A percentile compares a stretch with the other conserved stretches of the same genome.
These are phyloP conservation scores for Malania oleifera DNA, from an alignment of 164 flowering plant species.

Conservation along the genomic window DNA sequence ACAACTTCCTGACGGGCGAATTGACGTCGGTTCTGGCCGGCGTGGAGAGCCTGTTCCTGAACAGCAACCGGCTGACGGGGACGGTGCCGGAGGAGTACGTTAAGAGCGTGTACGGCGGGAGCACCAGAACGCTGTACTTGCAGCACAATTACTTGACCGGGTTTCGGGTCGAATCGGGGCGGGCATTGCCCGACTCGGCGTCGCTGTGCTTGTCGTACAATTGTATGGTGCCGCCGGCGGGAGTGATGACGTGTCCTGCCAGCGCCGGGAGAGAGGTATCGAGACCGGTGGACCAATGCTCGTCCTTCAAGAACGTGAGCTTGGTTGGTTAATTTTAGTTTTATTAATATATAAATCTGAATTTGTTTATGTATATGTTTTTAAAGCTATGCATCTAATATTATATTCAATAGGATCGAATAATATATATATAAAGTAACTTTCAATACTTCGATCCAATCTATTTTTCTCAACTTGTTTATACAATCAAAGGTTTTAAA, in stretches of 20 bases:
- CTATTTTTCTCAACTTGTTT: no score
- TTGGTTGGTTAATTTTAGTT: no score
- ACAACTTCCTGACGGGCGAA: conserved; percentile 49
- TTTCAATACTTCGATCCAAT: no score
- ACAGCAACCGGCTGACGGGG: conserved; percentile 59
- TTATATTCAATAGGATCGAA: no score
- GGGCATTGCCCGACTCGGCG: conserved; percentile 38
- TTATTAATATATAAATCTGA: no score
- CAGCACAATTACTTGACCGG: conserved; percentile 63
- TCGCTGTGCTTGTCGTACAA: conserved; percentile 61
- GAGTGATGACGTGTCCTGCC: conserved; percentile 43
- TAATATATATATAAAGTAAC: no score
- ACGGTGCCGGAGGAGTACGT: conserved; percentile 51
- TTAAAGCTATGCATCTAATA: no score
- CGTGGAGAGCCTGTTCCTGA: conserved; percentile 51
- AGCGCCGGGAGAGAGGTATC: conserved; percentile 44
- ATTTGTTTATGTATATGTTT: no score
- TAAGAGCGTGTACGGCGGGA: conserved; percentile 29
- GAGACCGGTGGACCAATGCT: conserved; percentile 60
- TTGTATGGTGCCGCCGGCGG: conserved; percentile 61
- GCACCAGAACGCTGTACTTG: conserved; percentile 45
- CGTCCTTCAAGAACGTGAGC: conserved; percentile 19
- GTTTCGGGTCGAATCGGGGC: conserved; percentile 29
- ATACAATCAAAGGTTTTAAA: no score
- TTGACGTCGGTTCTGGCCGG: conserved; percentile 32